These are phyloP conservation scores for Pestalotiopsis sp. DNA, from an alignment of 2,329 filamentous ascomycete species.

Conservation along the genomic window DNA sequence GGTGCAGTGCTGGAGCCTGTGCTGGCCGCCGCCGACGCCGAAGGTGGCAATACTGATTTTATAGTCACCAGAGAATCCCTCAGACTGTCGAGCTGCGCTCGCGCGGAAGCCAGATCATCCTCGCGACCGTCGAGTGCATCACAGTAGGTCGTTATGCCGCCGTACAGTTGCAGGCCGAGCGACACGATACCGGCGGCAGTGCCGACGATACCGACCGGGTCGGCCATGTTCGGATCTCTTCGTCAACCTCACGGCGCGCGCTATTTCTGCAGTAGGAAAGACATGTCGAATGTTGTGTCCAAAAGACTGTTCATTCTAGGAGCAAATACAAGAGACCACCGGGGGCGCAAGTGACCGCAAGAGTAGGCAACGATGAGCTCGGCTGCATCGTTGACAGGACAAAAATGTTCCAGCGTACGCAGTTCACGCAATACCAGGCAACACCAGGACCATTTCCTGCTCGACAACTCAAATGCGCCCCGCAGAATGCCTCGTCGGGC, in stretches of 20 bases:
- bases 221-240: no score
- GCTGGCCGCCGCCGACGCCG: neutral
- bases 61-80: neutral
- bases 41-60: neutral
- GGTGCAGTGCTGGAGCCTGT: neutral
- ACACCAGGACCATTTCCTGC: neutral
- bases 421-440: no score
- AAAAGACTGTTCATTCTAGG: no score
- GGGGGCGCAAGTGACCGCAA: no score
- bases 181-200: constrained; percentile 6
- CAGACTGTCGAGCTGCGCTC: neutral
- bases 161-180: constrained; percentile 3
- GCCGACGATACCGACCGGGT: neutral
- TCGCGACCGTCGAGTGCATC: constrained; percentile 3
- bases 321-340: no score
- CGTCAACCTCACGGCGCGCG: no score
- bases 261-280: no score
- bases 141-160: neutral
- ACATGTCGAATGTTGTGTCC: no score
- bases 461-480: neutral
- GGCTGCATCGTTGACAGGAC: no score
- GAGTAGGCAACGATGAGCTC: no score
- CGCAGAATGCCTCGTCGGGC: neutral
- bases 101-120: neutral
- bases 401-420: no score